Conservation (phyloP, 2,329 filamentous ascomycete genomes). For the Penicillium corylophilum region DNA sequence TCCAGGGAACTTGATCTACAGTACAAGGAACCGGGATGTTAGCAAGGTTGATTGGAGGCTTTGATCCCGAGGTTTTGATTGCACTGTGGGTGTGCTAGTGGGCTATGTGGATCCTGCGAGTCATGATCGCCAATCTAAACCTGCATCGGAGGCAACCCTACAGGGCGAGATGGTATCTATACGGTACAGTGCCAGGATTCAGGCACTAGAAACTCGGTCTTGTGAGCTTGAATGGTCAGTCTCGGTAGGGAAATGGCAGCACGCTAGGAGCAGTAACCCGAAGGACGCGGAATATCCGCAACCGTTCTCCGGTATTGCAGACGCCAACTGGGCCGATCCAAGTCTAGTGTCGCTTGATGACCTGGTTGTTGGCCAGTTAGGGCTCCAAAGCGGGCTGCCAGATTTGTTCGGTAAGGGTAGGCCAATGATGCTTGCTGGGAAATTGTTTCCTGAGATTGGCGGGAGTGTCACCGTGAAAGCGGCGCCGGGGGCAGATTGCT, state of each 20-base stretch:
- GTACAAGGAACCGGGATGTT: neutral
- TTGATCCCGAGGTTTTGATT: neutral
- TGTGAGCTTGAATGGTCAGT: too few relatives aligned
- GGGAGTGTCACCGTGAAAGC: neutral
- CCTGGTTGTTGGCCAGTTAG: conserved; percentile 6
- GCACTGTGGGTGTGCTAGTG: neutral
- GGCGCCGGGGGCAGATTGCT: neutral
- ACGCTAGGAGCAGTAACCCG: neutral
- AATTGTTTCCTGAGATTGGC: conserved; percentile 8
- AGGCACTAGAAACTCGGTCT: neutral
- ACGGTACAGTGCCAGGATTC: neutral
- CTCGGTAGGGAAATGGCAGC: neutral
- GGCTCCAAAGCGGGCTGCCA: neutral
- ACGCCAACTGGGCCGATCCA: conserved; percentile 4
- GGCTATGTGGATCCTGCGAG: neutral
- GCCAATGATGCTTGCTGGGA: conserved; percentile 6
- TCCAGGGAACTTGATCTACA: neutral
- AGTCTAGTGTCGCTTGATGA: conserved; percentile 5
- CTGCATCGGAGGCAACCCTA: neutral
- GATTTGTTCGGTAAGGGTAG: neutral
- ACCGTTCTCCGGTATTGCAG: conserved; percentile 1
- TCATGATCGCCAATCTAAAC: neutral
- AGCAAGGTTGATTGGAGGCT: neutral
- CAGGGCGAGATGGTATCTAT: neutral
- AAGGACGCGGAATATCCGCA: neutral